Evolutionary conservation across 2,329 filamentous ascomycete species (phyloP), one percentile per base, ranked within the genome.

Genomic region (Penicillium sp.): DNA sequence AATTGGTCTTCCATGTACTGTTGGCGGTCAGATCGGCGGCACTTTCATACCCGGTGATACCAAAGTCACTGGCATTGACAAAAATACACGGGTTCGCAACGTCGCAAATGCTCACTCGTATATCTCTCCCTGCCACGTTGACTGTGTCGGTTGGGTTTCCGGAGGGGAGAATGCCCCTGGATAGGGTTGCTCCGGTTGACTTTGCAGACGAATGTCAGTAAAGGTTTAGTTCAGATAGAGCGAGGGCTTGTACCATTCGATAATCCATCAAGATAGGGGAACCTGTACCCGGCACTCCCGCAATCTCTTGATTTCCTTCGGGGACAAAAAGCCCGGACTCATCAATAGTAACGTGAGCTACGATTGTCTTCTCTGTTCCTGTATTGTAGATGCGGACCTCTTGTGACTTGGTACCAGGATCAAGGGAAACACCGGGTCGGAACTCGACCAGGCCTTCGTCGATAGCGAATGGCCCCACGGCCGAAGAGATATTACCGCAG

Each of bases 241-340:
- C 3, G 30, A 35, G 30, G 11, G 30, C 16, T 35, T 35, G 2
- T 35, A 35, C 30, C 30, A 5, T 14, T 38, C 51, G 30, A 49
- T 63, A 63, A 42, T 62, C 61, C 57, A 62, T 57, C 21, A 61
- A 30, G 26, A 63, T 59, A 6, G 61, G 52, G 12, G 59, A 52
- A 3, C 52, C 58, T 18, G 49, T 53, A 16, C 61, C 61, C 12
- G 61, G 61, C 14, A 52, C 50, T 1, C 60, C 61, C 2, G 51
- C 55, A 52, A 61, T 61, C 7, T 48, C 21, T n/a, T 55, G 48
- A 11, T 30, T 49, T 26, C 61, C 61, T 1, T 28, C 7, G n/a
- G 52, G 26, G 21, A 53, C 16, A 38, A 53, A 56, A 6, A 18
- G 14, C 3, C 60, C 60, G n/a, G 35, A n/a, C 7, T 47, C 47